Percentiles rank a stretch among this genome's conserved stretches.
Evolutionary conservation across 202 grass and related monocot species (phyloP).

Genomic region (Eragrostis tef): DNA sequence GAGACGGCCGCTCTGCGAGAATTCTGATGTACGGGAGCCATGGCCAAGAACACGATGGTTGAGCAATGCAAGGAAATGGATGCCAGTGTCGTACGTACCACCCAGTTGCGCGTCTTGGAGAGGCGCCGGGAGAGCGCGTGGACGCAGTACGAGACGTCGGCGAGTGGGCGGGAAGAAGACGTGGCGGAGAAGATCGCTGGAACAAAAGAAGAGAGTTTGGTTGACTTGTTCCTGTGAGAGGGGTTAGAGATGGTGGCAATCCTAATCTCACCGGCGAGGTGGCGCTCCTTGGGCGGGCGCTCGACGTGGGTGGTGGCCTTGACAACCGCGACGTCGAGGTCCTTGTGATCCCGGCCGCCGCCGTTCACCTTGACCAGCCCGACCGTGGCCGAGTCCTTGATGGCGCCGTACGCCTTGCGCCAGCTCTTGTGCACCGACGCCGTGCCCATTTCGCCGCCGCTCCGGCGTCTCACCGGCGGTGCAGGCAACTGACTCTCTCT

Average conservation of each 20-base stretch:
- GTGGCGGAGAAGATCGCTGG: slow-evolving; percentile 74
- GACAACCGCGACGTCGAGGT: slow-evolving; percentile 90
- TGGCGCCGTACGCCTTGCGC: slow-evolving; percentile 92
- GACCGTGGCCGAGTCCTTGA: slow-evolving; percentile 92
- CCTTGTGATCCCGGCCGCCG: slow-evolving; percentile 49
- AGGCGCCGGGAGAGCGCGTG: slow-evolving; percentile 70
- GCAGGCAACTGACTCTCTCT: background rate
- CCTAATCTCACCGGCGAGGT: slow-evolving; percentile 70
- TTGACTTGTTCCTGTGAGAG: background rate
- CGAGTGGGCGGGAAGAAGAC: slow-evolving; percentile 52
- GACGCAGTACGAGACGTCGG: slow-evolving; percentile 82
- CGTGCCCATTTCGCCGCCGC: slow-evolving; percentile 30
- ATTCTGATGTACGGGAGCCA: background rate
- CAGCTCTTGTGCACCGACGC: slow-evolving; percentile 76
- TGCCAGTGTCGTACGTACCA: slow-evolving; percentile 51
- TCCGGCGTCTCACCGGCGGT: background rate
- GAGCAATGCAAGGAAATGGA: background rate
- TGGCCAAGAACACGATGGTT: background rate
- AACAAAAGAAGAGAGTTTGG: background rate
- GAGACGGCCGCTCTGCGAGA: no score
- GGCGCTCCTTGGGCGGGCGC: slow-evolving; percentile 82
- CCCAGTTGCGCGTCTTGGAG: slow-evolving; percentile 88
- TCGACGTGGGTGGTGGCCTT: slow-evolving; percentile 95
- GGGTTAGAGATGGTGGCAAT: background rate
- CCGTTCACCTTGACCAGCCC: slow-evolving; percentile 83